Evolutionary conservation across 352 stramenopile species (phyloP), one percentile per base, ranked within the genome.

Genomic region (Globisporangium heterothallicum): DNA sequence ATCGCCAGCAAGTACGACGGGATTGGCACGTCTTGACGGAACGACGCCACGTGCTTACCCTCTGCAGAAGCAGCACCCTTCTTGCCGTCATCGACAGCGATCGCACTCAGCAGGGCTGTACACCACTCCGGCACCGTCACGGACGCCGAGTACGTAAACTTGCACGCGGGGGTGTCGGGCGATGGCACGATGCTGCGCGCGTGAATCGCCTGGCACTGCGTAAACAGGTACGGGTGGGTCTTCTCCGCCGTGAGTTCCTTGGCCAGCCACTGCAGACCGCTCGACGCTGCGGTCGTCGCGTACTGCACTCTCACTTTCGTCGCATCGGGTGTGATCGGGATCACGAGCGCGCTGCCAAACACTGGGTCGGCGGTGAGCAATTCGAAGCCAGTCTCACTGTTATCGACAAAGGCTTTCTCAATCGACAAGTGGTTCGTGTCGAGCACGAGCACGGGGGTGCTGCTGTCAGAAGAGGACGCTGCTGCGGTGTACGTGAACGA

Each of bases 1-100:
- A 99, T 68, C 2, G 96, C 94, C 22, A 99, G 69, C n/a, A 99
- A 61, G 72, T 99, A 99, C 12, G 88, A 92, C 27, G 93, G 84
- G 26, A 98, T 96, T 10, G 95, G 88, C n/a, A 98, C 79, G 7
- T 81, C 63, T 68, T 99, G 96, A 6, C 68, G 42, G 48, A 62
- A 62, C 16, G 30, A 22, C 21, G 43, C 16, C 18, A 42, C n/a
- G 41, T 26, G 56, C 41, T 52, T 62, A 42, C 36, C 27, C 0
- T 21, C 24, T 27, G 41, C 41, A 18, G 25, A 21, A 3, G 9
- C 26, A 16, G 24, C 6, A 19, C 34, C 22, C 21, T 19, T 14
- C 24, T 43, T 30, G 4, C 26, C n/a, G 27, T 30, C 34, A 4
- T 56, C 65, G 4, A 58, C 56, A 0, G 63, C 63, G 38, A 87